A percentile compares a stretch with the other conserved stretches of the same genome.
Evolutionary conservation across 495 filamentous ascomycete species (phyloP).

Genomic region (Aspergillus panamensis): DNA sequence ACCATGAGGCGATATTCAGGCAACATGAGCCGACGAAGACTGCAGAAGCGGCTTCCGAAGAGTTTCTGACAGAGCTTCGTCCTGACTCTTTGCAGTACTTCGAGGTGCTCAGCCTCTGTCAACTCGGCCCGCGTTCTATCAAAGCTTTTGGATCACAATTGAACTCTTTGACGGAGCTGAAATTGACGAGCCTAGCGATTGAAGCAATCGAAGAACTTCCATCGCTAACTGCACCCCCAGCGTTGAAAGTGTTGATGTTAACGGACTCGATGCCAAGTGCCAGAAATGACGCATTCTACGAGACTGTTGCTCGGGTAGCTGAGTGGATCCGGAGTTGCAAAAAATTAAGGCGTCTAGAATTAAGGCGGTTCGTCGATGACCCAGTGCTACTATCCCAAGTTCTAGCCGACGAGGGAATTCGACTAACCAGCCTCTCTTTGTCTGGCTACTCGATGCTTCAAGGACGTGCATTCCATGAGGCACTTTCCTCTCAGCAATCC

Average conservation of each 20-base stretch:
- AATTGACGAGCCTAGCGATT: constrained; percentile 48
- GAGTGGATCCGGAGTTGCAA: constrained; percentile 48
- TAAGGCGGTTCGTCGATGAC: constrained; percentile 50
- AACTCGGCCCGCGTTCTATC: constrained; percentile 53
- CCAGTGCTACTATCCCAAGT: constrained; percentile 51
- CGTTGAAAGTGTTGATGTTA: constrained; percentile 52
- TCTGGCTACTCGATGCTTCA: constrained; percentile 44
- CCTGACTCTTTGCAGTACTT: constrained; percentile 59
- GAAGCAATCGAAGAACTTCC: constrained; percentile 38
- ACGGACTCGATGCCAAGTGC: constrained; percentile 31
- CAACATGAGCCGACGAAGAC: constrained; percentile 21
- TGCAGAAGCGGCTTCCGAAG: constrained; percentile 52
- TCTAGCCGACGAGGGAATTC: constrained; percentile 48
- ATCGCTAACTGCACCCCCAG: constrained; percentile 47
- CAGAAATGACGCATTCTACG: constrained; percentile 40
- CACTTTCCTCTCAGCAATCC: constrained; percentile 45
- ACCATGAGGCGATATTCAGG: constrained; percentile 1
- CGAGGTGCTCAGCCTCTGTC: constrained; percentile 50
- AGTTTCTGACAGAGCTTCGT: constrained; percentile 54
- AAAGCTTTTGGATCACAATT: constrained; percentile 56
- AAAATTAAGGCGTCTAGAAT: constrained; percentile 45
- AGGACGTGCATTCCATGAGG: constrained; percentile 49
- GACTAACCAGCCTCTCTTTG: constrained; percentile 46
- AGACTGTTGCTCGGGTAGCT: constrained; percentile 49
- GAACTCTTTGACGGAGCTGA: constrained; percentile 52